A percentile compares a stretch with the other conserved stretches of the same genome.
phyloP scores from a whole-genome alignment of 257 asterid genomes.

The Nicotiana noctiflora region DNA sequence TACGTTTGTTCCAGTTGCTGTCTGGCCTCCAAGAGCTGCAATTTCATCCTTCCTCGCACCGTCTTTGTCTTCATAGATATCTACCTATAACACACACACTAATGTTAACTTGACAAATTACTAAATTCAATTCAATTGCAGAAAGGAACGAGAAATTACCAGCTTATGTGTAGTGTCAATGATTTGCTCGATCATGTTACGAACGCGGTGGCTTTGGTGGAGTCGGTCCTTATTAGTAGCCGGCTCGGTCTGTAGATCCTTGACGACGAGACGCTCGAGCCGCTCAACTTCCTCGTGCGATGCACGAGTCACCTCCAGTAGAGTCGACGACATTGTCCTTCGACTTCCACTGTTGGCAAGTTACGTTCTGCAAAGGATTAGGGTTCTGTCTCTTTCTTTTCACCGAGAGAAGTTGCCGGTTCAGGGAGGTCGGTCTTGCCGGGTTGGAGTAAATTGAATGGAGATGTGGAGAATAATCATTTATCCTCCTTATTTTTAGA shows the following conservation, averaged over 20 bases:
- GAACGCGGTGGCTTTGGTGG: constrained; percentile 86
- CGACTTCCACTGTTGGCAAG: background rate
- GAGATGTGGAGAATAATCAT: background rate
- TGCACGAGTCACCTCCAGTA: constrained; percentile 76
- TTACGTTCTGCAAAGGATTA: constrained; percentile 4
- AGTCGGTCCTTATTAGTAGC: constrained; percentile 75
- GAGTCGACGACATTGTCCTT: constrained; percentile 72
- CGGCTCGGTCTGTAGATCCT: constrained; percentile 93
- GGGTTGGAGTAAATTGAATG: background rate
- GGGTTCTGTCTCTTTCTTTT: constrained; percentile 17
- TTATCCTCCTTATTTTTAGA: background rate
- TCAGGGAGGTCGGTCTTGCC: background rate
- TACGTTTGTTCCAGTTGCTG: constrained; percentile 70
- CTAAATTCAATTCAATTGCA: background rate
- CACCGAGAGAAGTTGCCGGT: background rate
- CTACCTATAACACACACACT: constrained; percentile 36
- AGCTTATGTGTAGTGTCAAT: constrained; percentile 57
- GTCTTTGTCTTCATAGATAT: constrained; percentile 80
- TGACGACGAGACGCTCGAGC: constrained; percentile 73
- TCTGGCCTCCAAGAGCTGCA: constrained; percentile 95
- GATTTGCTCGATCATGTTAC: constrained; percentile 80
- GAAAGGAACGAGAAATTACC: constrained; percentile 19
- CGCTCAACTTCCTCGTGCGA: constrained; percentile 96
- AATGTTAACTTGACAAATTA: background rate
- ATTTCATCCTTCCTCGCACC: constrained; percentile 88